A percentile compares a stretch with the other conserved stretches of the same genome.
Evolutionary conservation across 352 stramenopile genomes (phyloP).

Genomic region (Phytopythium boreale): DNA sequence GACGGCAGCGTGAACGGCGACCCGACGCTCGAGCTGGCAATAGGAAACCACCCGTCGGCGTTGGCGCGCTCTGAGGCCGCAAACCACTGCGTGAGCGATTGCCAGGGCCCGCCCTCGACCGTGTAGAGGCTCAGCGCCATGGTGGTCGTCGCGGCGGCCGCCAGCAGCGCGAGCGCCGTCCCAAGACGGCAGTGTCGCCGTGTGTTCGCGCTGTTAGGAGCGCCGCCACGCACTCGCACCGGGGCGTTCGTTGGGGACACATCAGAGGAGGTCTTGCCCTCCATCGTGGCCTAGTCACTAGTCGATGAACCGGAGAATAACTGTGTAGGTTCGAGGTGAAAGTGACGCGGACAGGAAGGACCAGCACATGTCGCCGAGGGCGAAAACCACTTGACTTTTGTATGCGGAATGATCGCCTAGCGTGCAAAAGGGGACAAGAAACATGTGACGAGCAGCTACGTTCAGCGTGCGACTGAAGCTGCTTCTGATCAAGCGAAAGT

Average conservation of each 20-base stretch:
- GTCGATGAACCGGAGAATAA: too few species aligned
- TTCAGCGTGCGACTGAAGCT: neutral
- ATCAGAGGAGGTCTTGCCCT: neutral
- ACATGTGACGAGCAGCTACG: neutral
- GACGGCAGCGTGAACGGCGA: neutral
- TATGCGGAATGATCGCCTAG: neutral
- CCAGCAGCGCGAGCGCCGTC: neutral
- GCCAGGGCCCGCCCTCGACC: neutral
- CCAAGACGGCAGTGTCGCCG: neutral
- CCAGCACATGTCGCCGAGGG: neutral
- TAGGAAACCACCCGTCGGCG: too few species aligned
- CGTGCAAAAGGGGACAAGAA: neutral
- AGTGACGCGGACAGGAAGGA: neutral
- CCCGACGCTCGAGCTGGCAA: too few species aligned
- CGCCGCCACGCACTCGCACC: neutral
- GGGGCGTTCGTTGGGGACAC: too few species aligned
- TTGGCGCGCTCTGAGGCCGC: too few species aligned
- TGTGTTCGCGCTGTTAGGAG: neutral
- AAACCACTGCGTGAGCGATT: neutral
- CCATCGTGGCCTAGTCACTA: neutral
- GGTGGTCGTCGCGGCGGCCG: neutral
- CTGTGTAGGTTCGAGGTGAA: neutral
- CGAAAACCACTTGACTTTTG: neutral
- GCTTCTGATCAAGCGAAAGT: neutral
- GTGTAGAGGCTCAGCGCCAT: neutral